Evolutionary conservation across 306 rosid species (phyloP).

Genomic region (Ammopiptanthus mongolicus): DNA sequence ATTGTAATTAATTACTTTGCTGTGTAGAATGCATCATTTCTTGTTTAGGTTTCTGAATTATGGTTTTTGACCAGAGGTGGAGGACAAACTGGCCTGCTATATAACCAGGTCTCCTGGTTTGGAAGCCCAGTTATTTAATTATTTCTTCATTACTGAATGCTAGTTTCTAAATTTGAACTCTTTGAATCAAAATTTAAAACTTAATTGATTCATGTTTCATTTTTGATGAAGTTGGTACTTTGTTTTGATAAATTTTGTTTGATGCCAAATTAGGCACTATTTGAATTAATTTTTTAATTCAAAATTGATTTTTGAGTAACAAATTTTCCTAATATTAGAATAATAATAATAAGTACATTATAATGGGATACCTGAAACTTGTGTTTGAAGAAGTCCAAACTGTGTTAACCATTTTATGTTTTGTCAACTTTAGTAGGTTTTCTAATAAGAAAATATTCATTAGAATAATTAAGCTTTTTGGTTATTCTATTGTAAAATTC

Average conservation of each 20-base stretch:
- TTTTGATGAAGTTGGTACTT: neutral
- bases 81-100: neutral
- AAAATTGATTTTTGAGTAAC: neutral
- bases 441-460: too few relatives aligned
- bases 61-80: neutral
- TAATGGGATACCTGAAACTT: neutral
- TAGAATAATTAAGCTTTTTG: too few relatives aligned
- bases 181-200: neutral
- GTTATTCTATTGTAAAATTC: too few relatives aligned
- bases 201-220: neutral
- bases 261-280: neutral
- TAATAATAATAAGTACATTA: neutral
- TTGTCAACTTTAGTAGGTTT: neutral
- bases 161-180: neutral
- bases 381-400: neutral
- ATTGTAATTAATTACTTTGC: constrained; percentile 26
- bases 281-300: neutral
- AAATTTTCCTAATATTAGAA: neutral
- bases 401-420: neutral
- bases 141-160: neutral
- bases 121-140: neutral
- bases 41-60: constrained; percentile 13
- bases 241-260: neutral
- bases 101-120: constrained; percentile 19
- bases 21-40: constrained; percentile 20